Conservation (phyloP, 371 early-diverging fungal species). For the Rhizopus delemar region DNA sequence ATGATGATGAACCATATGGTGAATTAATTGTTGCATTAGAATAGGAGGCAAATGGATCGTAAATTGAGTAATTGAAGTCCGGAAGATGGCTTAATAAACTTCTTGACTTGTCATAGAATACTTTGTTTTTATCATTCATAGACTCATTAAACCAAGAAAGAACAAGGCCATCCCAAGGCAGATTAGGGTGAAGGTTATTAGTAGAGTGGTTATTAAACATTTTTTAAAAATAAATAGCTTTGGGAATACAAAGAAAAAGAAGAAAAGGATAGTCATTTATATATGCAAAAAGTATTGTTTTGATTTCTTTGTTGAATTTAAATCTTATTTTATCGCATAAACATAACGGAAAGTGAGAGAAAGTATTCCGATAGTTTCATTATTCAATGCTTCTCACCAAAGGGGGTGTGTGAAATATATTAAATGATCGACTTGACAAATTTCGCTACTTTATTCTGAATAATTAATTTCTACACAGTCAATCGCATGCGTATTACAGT, state of each 20-base stretch:
- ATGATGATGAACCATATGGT: background rate
- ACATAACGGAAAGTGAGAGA: too few species aligned
- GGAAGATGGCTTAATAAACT: too few species aligned
- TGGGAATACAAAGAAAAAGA: background rate
- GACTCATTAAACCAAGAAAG: background rate
- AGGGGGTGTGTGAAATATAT: too few species aligned
- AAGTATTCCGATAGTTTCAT: too few species aligned
- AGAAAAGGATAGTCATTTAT: background rate
- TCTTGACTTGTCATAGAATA: too few species aligned
- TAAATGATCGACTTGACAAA: background rate
- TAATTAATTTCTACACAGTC: background rate
- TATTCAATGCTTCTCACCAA: too few species aligned
- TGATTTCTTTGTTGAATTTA: constrained; percentile 11
- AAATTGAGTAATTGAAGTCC: background rate
- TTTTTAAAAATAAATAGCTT: background rate
- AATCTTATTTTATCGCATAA: background rate
- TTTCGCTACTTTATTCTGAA: too few species aligned
- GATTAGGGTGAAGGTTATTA: background rate
- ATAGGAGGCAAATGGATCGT: background rate
- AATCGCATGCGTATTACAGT: constrained; percentile 14
- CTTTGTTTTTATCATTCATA: too few species aligned
- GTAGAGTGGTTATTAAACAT: background rate
- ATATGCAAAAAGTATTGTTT: constrained; percentile 3
- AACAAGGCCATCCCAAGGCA: too few species aligned
- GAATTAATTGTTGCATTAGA: background rate